Conservation (phyloP, 306 rosid species). For the Calophaca sinica region DNA sequence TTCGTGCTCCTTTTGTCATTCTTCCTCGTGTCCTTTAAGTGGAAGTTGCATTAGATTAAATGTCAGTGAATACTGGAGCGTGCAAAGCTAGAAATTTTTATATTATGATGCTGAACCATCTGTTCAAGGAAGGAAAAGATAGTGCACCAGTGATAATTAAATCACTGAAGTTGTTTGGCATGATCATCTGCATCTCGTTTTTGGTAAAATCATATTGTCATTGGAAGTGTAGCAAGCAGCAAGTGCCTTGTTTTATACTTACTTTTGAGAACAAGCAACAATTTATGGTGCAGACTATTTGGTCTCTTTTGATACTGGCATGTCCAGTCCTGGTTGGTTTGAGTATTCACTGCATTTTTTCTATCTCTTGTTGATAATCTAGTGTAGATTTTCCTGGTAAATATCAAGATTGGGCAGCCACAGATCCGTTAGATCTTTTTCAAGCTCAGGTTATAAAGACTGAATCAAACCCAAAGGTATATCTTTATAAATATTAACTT, state of each 20-base stretch:
- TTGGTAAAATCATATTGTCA: not conserved
- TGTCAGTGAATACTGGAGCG: constrained; percentile 15
- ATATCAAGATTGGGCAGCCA: constrained; percentile 84
- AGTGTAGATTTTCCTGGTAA: constrained; percentile 89
- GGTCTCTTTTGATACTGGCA: constrained; percentile 11
- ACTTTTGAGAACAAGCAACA: not conserved
- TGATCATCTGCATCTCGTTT: constrained; percentile 13
- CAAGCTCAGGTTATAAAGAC: constrained; percentile 73
- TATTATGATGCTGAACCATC: constrained; percentile 24
- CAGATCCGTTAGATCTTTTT: constrained; percentile 90
- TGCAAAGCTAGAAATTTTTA: constrained; percentile 2
- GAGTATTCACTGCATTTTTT: constrained; percentile 46
- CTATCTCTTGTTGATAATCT: constrained; percentile 57
- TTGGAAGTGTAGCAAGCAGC: constrained; percentile 28
- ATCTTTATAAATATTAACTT: constrained; percentile 36
- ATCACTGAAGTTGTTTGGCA: constrained; percentile 35
- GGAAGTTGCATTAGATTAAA: constrained; percentile 19
- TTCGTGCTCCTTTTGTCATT: constrained; percentile 28
- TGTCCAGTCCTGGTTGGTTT: constrained; percentile 42
- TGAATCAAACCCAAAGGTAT: constrained; percentile 94
- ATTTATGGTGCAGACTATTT: constrained; percentile 37
- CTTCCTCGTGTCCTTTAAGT: not conserved
- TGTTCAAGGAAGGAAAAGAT: constrained; percentile 39
- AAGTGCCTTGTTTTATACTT: constrained; percentile 13
- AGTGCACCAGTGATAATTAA: constrained; percentile 16